phyloP scores from a whole-genome alignment of 2,329 filamentous ascomycete genomes.

The Penicillium sp. region DNA sequence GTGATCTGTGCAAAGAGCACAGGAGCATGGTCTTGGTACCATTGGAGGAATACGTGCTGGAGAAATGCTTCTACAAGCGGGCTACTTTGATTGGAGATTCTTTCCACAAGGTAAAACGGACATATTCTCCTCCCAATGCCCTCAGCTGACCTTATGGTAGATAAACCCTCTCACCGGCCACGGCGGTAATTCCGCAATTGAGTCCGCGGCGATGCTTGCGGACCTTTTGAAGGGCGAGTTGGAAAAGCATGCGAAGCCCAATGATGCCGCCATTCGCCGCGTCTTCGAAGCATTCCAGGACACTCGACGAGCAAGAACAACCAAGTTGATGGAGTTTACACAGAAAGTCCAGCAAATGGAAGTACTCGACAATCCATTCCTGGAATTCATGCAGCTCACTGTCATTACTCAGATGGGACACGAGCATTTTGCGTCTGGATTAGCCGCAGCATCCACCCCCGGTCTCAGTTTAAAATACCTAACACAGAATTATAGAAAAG shows the following conservation, averaged over 20 bases:
- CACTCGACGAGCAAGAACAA: constrained; percentile 2
- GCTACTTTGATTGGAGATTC: constrained; percentile 41
- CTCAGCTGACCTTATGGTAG: constrained; percentile 2
- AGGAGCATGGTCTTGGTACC: constrained; percentile 21
- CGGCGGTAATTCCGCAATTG: constrained; percentile 19
- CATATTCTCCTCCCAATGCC: background rate
- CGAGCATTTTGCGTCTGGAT: background rate
- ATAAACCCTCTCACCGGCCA: constrained; percentile 15
- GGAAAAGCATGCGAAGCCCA: background rate
- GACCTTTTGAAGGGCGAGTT: constrained; percentile 10
- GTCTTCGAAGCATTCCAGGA: constrained; percentile 5
- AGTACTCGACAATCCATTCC: constrained; percentile 6
- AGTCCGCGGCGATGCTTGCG: constrained; percentile 11
- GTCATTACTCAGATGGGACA: background rate
- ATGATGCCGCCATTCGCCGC: background rate
- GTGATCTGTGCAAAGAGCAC: constrained; percentile 30
- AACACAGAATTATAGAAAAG: background rate
- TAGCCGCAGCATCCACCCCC: background rate
- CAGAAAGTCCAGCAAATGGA: constrained; percentile 3
- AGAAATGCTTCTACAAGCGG: constrained; percentile 38
- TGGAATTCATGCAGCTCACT: constrained; percentile 4
- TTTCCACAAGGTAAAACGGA: constrained; percentile 36
- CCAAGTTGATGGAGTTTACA: background rate
- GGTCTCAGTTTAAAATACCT: constrained; percentile 1
- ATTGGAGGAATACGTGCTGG: constrained; percentile 37